These are phyloP conservation scores for Apiotrichum gamsii DNA, from an alignment of 1,284 basidiomycete species.

Conservation along the genomic window DNA sequence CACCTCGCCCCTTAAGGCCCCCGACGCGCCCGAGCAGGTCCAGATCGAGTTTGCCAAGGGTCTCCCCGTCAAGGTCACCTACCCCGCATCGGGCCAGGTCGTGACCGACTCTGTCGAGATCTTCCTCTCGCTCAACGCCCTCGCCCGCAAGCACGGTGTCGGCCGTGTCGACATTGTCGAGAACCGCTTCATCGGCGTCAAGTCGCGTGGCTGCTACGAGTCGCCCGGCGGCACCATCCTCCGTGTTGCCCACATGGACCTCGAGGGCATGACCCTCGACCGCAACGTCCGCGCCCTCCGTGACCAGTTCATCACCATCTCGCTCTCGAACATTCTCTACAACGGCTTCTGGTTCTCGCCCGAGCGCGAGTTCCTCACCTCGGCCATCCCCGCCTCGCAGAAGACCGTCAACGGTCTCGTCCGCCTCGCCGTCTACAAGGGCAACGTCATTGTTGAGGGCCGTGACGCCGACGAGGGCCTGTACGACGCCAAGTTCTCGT, in stretches of 20 bases:
- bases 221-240: constrained; percentile 93
- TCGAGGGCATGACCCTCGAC: constrained; percentile 96
- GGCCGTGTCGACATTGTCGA: constrained; percentile 98
- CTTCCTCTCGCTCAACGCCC: constrained; percentile 84
- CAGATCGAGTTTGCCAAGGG: constrained; percentile 79
- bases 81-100: constrained; percentile 50
- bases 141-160: constrained; percentile 90
- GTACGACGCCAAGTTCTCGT: constrained; percentile 95
- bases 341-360: constrained; percentile 91
- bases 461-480: constrained; percentile 81
- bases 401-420: constrained; percentile 93
- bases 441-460: constrained; percentile 91
- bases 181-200: constrained; percentile 98
- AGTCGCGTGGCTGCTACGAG: constrained; percentile 98
- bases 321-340: constrained; percentile 87
- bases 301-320: constrained; percentile 89
- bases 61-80: constrained; percentile 72
- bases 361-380: constrained; percentile 89
- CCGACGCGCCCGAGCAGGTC: constrained; percentile 72
- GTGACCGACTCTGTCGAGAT: constrained; percentile 91
- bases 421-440: constrained; percentile 87
- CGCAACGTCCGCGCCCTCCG: constrained; percentile 91
- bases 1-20: constrained; percentile 73
- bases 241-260: constrained; percentile 88
- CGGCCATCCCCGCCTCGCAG: constrained; percentile 84